Base-by-base conservation (phyloP, 2,329 filamentous ascomycete genomes). In the Neophaeococcomyces aloes region DNA sequence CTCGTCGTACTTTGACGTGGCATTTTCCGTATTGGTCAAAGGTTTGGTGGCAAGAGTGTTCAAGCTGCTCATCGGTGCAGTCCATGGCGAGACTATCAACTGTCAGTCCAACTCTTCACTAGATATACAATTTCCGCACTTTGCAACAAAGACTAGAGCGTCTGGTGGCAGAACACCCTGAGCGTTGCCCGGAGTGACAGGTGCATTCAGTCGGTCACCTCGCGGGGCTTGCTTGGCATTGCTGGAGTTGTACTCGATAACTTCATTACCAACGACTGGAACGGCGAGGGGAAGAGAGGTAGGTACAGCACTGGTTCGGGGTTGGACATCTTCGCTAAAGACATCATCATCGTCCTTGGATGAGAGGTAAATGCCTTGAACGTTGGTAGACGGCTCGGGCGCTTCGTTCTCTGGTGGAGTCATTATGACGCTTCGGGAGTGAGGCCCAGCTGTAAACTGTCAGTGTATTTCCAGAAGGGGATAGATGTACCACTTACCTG, bases 71-170 rank as follows among this genome's bases (percentile, higher is more conserved):
- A 21, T 52, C 44, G 5, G 56, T 44, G 3, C 54, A 33, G 4
- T 51, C 50, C 10, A 51, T 58, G 10, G 53, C 57, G 10, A 59
- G 52, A 44, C 57, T 65, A 46, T 23, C 48, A 32, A 34, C 18
- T 29, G 19, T 54, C 35, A 52, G 45, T 43, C 42, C 42, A 36
- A 15, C n/a, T 13, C 7, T 34, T 49, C 5, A 29, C 6, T 14
- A n/a, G 19, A 13, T 19, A 21, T 19, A 13, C 25, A 29, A 19
- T 42, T 7, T 17, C 58, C 57, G 44, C 56, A 64, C 63, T 65
- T 65, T 36, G 62, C 63, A 30, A 64, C 58, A 46, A 65, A 65
- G 34, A 65, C 51, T 41, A 59, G 59, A 19, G 61, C 61, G 32
- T 56, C 54, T 5, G 62, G 61, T 29, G 59, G 50, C 31, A 61